phyloP scores from a whole-genome alignment of 306 rosid species.

The Inga oerstediana region DNA sequence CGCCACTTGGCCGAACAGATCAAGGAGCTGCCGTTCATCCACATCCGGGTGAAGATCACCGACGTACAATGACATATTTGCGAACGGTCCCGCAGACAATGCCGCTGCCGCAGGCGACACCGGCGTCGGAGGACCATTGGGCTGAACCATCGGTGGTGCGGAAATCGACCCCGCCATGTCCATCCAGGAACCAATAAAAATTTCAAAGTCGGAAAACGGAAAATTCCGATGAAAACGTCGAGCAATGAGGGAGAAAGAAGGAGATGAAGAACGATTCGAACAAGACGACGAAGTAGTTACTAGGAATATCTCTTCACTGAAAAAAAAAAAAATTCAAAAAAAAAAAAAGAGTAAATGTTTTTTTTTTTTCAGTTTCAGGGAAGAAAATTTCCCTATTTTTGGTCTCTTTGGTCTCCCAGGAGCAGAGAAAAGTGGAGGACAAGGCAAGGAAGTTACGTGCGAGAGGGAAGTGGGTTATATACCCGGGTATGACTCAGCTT shows the following conservation, averaged over 20 bases:
- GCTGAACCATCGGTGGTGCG: conserved; percentile 30
- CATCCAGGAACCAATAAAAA: background rate
- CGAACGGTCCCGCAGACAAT: background rate
- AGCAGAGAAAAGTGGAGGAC: conserved; percentile 5
- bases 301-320: background rate
- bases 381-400: background rate
- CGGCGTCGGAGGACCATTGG: background rate
- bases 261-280: background rate
- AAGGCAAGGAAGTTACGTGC: background rate
- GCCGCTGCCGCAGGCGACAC: background rate
- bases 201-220: background rate
- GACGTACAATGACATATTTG: conserved; percentile 11
- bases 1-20: conserved; percentile 61
- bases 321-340: background rate
- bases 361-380: background rate
- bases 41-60: conserved; percentile 30
- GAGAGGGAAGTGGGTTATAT: background rate
- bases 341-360: too few species aligned
- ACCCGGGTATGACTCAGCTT: background rate
- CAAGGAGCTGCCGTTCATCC: conserved; percentile 68
- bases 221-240: background rate
- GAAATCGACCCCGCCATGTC: conserved; percentile 48
- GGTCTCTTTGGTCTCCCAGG: background rate
- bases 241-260: background rate
- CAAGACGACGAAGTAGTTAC: background rate